A percentile compares a stretch with the other conserved stretches of the same genome.
phyloP scores from a whole-genome alignment of 768 basidiomycete species.

The Pleurotus eryngii region DNA sequence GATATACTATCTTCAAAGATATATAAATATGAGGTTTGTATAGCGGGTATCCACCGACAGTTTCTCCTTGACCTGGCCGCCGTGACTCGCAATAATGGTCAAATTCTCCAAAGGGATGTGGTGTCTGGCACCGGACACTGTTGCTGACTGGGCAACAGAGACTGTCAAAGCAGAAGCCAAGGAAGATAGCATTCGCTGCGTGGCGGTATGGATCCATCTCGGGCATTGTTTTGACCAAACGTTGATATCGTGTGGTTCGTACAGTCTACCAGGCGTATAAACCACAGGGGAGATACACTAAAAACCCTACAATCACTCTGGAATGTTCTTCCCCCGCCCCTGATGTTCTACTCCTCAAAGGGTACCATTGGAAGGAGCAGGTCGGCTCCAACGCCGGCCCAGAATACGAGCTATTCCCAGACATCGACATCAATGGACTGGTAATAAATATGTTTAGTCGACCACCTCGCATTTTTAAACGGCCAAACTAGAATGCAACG shows the following conservation, averaged over 20 bases:
- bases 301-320: conserved; percentile 29
- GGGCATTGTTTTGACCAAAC: not conserved
- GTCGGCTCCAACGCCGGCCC: conserved; percentile 18
- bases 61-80: not conserved
- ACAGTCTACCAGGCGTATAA: conserved; percentile 26
- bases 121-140: conserved; percentile 21
- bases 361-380: conserved; percentile 28
- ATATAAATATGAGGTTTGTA: too few species aligned
- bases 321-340: conserved; percentile 28
- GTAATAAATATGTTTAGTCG: conserved; percentile 9
- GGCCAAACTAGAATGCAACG: conserved; percentile 3
- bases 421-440: conserved; percentile 15
- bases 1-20: not conserved
- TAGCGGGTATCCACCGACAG: too few species aligned
- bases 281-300: conserved; percentile 30
- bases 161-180: conserved; percentile 21
- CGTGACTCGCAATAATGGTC: conserved; percentile 18
- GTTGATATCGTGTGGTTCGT: not conserved
- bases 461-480: not conserved
- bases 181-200: conserved; percentile 23
- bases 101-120: conserved; percentile 32
- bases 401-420: conserved; percentile 28
- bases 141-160: conserved; percentile 29
- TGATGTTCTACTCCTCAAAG: conserved; percentile 27
- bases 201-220: conserved; percentile 18